These are phyloP conservation scores for Backusella liffmaniae DNA, from an alignment of 192 early-diverging fungal species.

Conservation along the genomic window DNA sequence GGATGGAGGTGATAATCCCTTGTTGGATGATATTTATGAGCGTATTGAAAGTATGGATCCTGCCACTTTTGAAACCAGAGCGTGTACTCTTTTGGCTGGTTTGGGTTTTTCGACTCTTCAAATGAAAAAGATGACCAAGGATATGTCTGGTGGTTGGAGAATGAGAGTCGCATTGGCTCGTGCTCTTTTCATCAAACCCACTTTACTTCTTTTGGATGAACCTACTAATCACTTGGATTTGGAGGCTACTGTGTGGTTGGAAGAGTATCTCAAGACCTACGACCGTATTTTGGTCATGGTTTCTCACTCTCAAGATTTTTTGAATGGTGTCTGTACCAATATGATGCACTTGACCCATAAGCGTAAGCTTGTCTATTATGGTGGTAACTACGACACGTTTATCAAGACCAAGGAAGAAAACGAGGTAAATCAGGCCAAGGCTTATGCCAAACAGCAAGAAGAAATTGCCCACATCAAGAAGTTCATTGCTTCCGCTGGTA, in stretches of 20 bases:
- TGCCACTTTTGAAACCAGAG: constrained; percentile 91
- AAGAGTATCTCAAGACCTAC: constrained; percentile 70
- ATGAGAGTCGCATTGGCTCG: constrained; percentile 98
- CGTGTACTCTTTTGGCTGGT: constrained; percentile 88
- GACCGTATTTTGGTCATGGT: constrained; percentile 78
- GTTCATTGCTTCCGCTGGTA: constrained; percentile 99
- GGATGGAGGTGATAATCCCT: constrained; percentile 77
- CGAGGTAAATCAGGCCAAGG: constrained; percentile 99
- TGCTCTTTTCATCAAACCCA: constrained; percentile 87
- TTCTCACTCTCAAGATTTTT: constrained; percentile 80
- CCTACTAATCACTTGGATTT: constrained; percentile 70
- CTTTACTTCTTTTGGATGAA: constrained; percentile 48
- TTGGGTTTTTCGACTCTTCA: constrained; percentile 87
- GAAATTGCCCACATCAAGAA: constrained; percentile 99
- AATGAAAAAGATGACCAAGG: constrained; percentile 93
- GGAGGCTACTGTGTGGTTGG: constrained; percentile 73
- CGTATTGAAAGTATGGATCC: constrained; percentile 94
- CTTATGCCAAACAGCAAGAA: constrained; percentile 98
- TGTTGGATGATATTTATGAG: constrained; percentile 94
- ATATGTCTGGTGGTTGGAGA: constrained; percentile 99
- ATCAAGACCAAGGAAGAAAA: constrained; percentile 93
- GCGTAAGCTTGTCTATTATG: constrained; percentile 89
- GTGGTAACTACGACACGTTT: constrained; percentile 97
- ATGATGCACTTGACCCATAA: constrained; percentile 92
- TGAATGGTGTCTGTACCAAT: constrained; percentile 79